These are phyloP conservation scores for Globisporangium apiculatum DNA, from an alignment of 352 stramenopile genomes.

Conservation along the genomic window DNA sequence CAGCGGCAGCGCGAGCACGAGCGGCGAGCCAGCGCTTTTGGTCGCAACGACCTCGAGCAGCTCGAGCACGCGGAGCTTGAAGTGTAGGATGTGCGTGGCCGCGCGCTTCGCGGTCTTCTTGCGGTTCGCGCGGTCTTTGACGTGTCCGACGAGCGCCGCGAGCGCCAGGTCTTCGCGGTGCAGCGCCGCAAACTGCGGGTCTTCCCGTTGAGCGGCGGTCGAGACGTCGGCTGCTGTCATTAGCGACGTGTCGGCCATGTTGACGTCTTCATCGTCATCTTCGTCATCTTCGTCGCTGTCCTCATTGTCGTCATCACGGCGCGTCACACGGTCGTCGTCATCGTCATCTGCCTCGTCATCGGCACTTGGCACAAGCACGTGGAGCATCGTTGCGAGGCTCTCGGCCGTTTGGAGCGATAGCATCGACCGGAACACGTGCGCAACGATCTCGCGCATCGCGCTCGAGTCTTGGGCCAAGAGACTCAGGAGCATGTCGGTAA, in stretches of 20 bases:
- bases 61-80: conserved; percentile 80
- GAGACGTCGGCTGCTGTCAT: conserved; percentile 53
- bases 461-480: conserved; percentile 78
- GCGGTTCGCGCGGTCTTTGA: conserved; percentile 59
- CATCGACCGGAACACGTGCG: conserved; percentile 70
- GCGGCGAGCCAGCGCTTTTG: conserved; percentile 17
- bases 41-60: conserved; percentile 66
- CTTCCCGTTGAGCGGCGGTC: conserved; percentile 44
- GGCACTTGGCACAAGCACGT: conserved; percentile 41
- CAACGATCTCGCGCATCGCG: conserved; percentile 79
- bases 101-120: conserved; percentile 73
- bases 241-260: conserved; percentile 49
- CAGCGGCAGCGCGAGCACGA: conserved; percentile 43
- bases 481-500: conserved; percentile 80
- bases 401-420: conserved; percentile 50
- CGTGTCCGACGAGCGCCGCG: conserved; percentile 72
- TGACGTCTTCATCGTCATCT: conserved; percentile 22
- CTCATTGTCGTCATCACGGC: conserved; percentile 20
- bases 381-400: conserved; percentile 67
- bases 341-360: conserved; percentile 27
- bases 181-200: conserved; percentile 56
- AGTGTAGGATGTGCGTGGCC: conserved; percentile 69
- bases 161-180: conserved; percentile 76
- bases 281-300: conserved; percentile 25
- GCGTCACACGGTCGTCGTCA: conserved; percentile 14